Base-by-base conservation (phyloP, 139 green algal genomes). In the Ettlia oleoabundans region DNA sequence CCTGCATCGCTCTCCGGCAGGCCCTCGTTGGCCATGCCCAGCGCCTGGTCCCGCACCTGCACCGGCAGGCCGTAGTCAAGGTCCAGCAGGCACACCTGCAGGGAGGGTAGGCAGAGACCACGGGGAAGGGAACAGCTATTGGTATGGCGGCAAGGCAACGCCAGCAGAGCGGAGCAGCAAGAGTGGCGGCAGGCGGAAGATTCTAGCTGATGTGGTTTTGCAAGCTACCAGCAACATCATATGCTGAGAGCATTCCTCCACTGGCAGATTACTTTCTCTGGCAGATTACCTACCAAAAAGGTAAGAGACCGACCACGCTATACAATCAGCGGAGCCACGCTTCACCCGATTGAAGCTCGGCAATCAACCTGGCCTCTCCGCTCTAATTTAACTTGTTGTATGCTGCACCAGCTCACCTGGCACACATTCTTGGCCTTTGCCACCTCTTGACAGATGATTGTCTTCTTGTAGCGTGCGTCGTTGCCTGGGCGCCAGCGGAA, bases 381-480 rank as follows among this genome's bases (percentile, higher is more conserved):
- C 47, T 58, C 47, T n/a, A n/a, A n/a, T n/a, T n/a, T n/a, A n/a
- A n/a, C n/a, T n/a, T n/a, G n/a, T n/a, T n/a, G n/a, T n/a, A n/a
- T n/a, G n/a, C n/a, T n/a, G 4, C 55, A 65, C 18, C 21, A n/a
- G 63, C 84, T 22, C 51, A 95, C 90, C 91, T 98, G 94, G 89
- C 97, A 99, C 21, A 99, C 97, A 78, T 99, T 98, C 86, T 99
- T 99, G 26, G 94, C 93, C 82, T 98, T 98, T 37, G 96, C 94
- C n/a, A 98, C 96, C 80, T 98, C 96, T 81, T 98, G 95, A 84
- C 97, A 99, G 74, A 99, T 95, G 81, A 98, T 97, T 28, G 97
- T 99, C 86, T 98, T 98, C 90, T 99, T 99, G 90, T 97, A 98
- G 52, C 86, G 82, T 4, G 95, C 95, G 37, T 98, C 94, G 53